These are phyloP conservation scores for Kluyveromyces sp. DNA, from an alignment of 1,139 yeast genomes.

Conservation along the genomic window DNA sequence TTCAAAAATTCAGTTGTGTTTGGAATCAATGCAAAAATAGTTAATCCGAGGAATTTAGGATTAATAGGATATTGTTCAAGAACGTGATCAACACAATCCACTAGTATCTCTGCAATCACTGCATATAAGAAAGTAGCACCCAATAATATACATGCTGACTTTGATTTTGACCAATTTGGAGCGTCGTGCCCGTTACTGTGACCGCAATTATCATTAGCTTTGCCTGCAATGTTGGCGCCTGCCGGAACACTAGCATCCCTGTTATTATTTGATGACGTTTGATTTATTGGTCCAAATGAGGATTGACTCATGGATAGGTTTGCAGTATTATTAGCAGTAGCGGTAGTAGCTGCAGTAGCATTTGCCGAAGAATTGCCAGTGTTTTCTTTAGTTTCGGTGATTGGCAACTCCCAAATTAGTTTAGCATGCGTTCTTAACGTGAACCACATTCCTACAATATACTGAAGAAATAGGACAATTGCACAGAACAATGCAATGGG, in stretches of 20 bases:
- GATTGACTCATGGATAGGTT: constrained; percentile 6
- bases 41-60: constrained; percentile 86
- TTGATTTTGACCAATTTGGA: constrained; percentile 89
- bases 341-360: no score
- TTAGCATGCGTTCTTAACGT: constrained; percentile 96
- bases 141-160: constrained; percentile 76
- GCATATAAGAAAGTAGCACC: constrained; percentile 87
- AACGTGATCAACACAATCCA: constrained; percentile 89
- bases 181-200: constrained; percentile 67
- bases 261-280: background rate
- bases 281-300: background rate
- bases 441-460: constrained; percentile 85
- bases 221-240: constrained; percentile 13
- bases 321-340: background rate
- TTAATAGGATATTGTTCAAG: constrained; percentile 58
- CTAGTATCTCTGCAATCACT: constrained; percentile 87
- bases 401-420: constrained; percentile 81
- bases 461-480: constrained; percentile 69
- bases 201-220: constrained; percentile 9
- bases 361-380: constrained; percentile 10
- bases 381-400: constrained; percentile 29
- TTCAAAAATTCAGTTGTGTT: constrained; percentile 94
- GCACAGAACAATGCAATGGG: constrained; percentile 86
- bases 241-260: background rate
- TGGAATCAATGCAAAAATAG: constrained; percentile 93